Conservation (phyloP, 2,329 filamentous ascomycete genomes). For the Sporothrix mexicana region DNA sequence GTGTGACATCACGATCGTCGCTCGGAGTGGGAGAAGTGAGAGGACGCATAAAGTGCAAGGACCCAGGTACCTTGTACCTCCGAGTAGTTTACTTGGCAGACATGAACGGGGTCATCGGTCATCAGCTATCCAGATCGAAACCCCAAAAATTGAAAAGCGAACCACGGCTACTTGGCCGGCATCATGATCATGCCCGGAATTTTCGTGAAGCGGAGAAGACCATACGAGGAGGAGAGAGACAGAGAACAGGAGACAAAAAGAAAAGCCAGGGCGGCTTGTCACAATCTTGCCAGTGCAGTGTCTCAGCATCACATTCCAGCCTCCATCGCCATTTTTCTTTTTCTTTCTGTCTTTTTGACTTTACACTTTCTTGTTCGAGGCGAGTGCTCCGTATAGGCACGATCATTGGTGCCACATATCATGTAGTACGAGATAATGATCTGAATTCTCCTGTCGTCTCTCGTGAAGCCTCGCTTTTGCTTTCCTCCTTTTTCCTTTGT, state of each 20-base stretch:
- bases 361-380: background rate
- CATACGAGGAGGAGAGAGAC: background rate
- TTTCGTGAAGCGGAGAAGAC: background rate
- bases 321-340: background rate
- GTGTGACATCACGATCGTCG: slow-evolving; percentile 34
- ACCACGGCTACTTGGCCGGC: background rate
- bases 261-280: background rate
- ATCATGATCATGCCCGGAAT: background rate
- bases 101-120: background rate
- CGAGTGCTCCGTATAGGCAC: background rate
- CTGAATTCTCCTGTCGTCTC: background rate
- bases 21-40: background rate
- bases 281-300: slow-evolving; percentile 10
- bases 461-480: background rate
- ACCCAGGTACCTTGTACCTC: background rate
- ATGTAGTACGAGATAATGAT: background rate
- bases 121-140: background rate
- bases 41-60: background rate
- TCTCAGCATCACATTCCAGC: slow-evolving; percentile 19
- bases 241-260: background rate
- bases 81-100: background rate
- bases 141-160: background rate
- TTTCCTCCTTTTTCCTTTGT: background rate
- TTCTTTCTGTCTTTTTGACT: background rate
- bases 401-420: slow-evolving; percentile 29